Evolutionary conservation across 805 yeast genomes (phyloP), one percentile per base, ranked within the genome.

Genomic region (Cyberlindnera americana): DNA sequence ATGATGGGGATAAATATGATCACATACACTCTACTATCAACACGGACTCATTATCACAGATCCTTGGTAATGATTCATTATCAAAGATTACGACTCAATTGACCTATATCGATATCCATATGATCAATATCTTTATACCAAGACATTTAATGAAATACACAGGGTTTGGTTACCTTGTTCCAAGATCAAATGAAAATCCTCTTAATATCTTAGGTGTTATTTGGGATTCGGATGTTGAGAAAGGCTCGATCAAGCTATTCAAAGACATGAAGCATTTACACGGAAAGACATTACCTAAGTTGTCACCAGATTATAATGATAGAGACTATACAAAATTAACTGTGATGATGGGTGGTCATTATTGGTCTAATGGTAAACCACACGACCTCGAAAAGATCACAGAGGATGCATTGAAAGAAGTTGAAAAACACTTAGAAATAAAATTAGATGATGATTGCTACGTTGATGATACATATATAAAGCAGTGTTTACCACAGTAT

Each of bases 121-220:
- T 91, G 39, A 84, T 81, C 17, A 90, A 93, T 52, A 67, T 84
- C 24, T 84, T 72, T 60, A 59, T 79, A 33, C 77, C 79, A 28
- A 60, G 54, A 34, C 64, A 64, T 50, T 60, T 62, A 16, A 66
- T 77, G n/a, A 53, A 61, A 4, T 58, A 64, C 23, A 69, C 73
- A 42, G 95, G 97, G 27, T 91, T 91, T 69, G 99, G 99, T 2
- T 87, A 83, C 51, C 70, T 91, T 33, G 83, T 90, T 9, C 99
- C 99, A 7, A 52, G 58, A 38, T 50, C 62, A 3, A 54, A 58
- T 29, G 35, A 49, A 6, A 79, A 81, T 47, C 68, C 72, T 4
- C 78, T 77, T 34, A 67, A 74, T 15, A 62, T 89, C 13, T 66
- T 91, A 22, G 99, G 99, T 3, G 87, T 88, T 6, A 88, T 93